Conservation (phyloP, 495 filamentous ascomycete species). For the Venustampulla echinocandica region DNA sequence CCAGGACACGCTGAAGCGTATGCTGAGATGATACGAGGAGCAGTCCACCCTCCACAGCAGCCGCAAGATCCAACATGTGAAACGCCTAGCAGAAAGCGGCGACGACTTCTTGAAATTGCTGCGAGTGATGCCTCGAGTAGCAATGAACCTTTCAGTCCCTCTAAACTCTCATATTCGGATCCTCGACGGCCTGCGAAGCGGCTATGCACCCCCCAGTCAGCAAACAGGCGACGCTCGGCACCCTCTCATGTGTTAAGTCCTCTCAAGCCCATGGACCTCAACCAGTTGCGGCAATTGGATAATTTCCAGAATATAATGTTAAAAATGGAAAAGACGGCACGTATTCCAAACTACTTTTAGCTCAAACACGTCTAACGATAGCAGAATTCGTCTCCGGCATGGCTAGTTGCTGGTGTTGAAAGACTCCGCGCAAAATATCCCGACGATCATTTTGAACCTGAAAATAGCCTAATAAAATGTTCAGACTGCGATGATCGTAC, state of each 20-base stretch:
- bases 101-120: conserved; percentile 4
- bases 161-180: conserved; percentile 2
- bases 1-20: neutral
- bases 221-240: conserved; percentile 1
- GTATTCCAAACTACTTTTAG: neutral
- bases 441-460: neutral
- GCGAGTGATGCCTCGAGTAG: conserved; percentile 7
- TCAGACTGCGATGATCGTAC: conserved; percentile 1
- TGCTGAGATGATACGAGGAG: neutral
- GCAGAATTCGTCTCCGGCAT: conserved; percentile 4
- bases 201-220: conserved; percentile 2
- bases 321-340: conserved; percentile 6
- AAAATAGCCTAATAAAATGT: conserved; percentile 6
- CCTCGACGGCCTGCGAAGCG: conserved; percentile 4
- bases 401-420: conserved; percentile 2
- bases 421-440: conserved; percentile 4
- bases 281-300: neutral
- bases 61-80: neutral
- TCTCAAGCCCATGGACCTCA: neutral
- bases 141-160: conserved; percentile 7
- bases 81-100: conserved; percentile 12
- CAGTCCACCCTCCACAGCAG: neutral
- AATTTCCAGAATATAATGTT: neutral
- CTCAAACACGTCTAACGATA: neutral
- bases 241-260: neutral